Base-by-base conservation (phyloP, 2,329 filamentous ascomycete genomes). In the Pseudocercospora ulei region DNA sequence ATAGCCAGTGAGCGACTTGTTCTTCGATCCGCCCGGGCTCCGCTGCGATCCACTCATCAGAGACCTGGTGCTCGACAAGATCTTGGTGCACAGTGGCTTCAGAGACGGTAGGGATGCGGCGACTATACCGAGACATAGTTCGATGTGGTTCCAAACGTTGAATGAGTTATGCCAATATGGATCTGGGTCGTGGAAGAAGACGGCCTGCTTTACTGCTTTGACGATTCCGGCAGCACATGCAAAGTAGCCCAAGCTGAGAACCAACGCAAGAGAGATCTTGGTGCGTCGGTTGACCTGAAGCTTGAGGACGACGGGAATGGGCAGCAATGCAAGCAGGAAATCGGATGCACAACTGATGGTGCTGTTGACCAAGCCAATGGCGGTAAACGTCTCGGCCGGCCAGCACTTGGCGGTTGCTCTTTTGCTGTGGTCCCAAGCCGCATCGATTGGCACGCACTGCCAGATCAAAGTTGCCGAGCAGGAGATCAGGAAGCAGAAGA, bases 381-480 rank as follows among this genome's bases (percentile, higher is more conserved):
- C 56, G n/a, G 56, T 60, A 47, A 66, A 70, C 1, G 60, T 62
- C 2, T 38, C 43, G 19, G 54, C 51, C 7, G 57, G 60, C 46
- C 64, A 68, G 49, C 69, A 72, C n/a, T 58, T 60, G 0, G 65
- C 64, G 3, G 53, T 48, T 7, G 56, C 55, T 11, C 57, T 48
- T 1, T 64, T 39, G 1, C 45, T 43, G 5, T 52, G 46, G 40
- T 69, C 57, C 69, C 69, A 72, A 0, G 58, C 57, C 5, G 68
- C 67, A 7, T 50, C 35, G 4, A 71, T 56, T 0, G 68, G 67
- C 12, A 61, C 38, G 43, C 70, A 72, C 37, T 66, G 60, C 48
- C 70, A 68, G 9, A 70, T 61, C 26, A 71, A 50, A 2, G 68
- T 69, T n/a, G 62, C 56, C 3, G 59, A 52, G 48, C 66, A 69